phyloP scores from a whole-genome alignment of 2,329 filamentous ascomycete genomes.

The Fusarium devonianum region DNA sequence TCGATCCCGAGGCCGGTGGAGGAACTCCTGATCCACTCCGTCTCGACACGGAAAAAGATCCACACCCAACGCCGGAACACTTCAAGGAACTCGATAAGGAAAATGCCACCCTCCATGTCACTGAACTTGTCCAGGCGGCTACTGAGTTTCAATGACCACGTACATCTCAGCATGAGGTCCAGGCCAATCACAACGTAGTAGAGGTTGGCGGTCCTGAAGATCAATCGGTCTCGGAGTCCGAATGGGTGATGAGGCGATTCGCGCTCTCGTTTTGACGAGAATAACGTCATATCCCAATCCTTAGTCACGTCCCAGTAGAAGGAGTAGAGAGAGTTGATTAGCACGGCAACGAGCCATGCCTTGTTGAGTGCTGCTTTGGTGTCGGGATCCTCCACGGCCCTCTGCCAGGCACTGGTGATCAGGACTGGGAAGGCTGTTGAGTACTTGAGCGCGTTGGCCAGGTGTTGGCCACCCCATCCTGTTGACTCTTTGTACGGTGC shows the following conservation, averaged over 20 bases:
- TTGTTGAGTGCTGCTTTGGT: constrained; percentile 57
- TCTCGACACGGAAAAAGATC: constrained; percentile 96
- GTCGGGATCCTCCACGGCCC: constrained; percentile 58
- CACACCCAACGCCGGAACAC: constrained; percentile 91
- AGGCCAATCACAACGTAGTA: constrained; percentile 85
- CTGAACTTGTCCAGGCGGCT: constrained; percentile 83
- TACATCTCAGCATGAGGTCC: constrained; percentile 84
- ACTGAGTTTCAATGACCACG: constrained; percentile 89
- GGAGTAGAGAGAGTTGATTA: constrained; percentile 89
- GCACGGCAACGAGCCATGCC: constrained; percentile 74
- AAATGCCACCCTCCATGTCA: constrained; percentile 88
- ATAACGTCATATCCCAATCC: constrained; percentile 94
- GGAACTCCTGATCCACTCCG: constrained; percentile 79
- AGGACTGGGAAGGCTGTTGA: constrained; percentile 93
- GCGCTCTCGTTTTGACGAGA: constrained; percentile 66
- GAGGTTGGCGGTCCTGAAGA: constrained; percentile 73
- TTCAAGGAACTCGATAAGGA: constrained; percentile 85
- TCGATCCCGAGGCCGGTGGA: constrained; percentile 63
- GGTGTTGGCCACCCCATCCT: constrained; percentile 83
- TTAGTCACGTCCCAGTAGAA: constrained; percentile 98
- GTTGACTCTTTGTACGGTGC: constrained; percentile 61
- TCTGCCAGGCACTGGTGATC: constrained; percentile 76
- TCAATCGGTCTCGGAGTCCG: constrained; percentile 77
- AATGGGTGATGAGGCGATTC: constrained; percentile 72
- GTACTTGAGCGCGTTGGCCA: constrained; percentile 96